Evolutionary conservation across 805 yeast genomes (phyloP).

Genomic region (Kodamaea laetipori): DNA sequence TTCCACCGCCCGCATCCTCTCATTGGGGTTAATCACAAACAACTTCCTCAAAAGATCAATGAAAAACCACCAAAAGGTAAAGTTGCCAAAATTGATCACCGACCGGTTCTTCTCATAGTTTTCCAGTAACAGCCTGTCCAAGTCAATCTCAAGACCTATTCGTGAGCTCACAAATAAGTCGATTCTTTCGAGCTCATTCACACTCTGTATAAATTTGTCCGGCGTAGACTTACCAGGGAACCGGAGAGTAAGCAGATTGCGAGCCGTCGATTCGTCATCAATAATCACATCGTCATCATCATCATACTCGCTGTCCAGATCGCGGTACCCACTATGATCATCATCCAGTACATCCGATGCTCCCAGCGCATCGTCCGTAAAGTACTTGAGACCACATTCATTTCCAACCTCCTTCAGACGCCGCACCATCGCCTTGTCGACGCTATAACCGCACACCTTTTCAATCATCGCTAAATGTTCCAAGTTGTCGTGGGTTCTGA

Average conservation of each 20-base stretch:
- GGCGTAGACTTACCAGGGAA: slow-evolving; percentile 46
- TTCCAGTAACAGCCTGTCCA: slow-evolving; percentile 39
- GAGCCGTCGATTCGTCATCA: slow-evolving; percentile 32
- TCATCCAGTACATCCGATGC: slow-evolving; percentile 11
- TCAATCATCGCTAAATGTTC: slow-evolving; percentile 97
- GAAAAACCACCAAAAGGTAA: slow-evolving; percentile 83
- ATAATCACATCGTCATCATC: slow-evolving; percentile 32
- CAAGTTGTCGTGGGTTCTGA: slow-evolving; percentile 90
- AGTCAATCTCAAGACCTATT: slow-evolving; percentile 42
- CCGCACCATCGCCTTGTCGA: slow-evolving; percentile 47
- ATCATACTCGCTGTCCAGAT: slow-evolving; percentile 27
- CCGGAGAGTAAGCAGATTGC: slow-evolving; percentile 29
- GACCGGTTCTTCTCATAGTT: slow-evolving; percentile 41
- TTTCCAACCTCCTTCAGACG: slow-evolving; percentile 36
- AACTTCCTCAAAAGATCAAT: slow-evolving; percentile 42
- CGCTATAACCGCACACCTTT: slow-evolving; percentile 59
- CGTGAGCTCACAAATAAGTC: slow-evolving; percentile 47
- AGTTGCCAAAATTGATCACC: slow-evolving; percentile 57
- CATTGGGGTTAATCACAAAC: slow-evolving; percentile 41
- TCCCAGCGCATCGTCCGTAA: slow-evolving; percentile 27
- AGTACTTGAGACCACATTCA: slow-evolving; percentile 44
- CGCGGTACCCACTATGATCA: slow-evolving; percentile 22
- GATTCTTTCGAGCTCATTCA: slow-evolving; percentile 42
- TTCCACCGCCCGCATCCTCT: slow-evolving; percentile 42
- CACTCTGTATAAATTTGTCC: slow-evolving; percentile 39